Conservation (phyloP, 169 alveolate species). For the Eimeria maxima region DNA sequence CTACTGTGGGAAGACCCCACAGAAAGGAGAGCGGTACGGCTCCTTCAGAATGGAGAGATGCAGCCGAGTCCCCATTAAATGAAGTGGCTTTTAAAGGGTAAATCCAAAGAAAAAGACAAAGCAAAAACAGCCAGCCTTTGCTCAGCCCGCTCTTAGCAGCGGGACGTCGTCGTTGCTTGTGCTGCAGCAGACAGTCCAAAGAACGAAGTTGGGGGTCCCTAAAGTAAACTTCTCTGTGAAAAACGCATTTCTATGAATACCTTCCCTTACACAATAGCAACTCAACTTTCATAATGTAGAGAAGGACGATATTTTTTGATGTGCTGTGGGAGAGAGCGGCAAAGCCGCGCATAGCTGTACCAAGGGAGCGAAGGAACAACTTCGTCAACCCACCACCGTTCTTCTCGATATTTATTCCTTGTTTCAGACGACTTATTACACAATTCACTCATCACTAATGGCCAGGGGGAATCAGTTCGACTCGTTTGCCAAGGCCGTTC, state of each 20-base stretch:
- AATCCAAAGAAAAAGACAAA: background rate
- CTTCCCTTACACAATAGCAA: background rate
- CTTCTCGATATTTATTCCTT: background rate
- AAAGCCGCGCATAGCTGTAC: background rate
- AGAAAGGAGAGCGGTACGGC: background rate
- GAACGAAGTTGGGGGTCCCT: background rate
- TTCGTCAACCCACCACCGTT: background rate
- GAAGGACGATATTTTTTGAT: background rate
- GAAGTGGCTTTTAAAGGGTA: background rate
- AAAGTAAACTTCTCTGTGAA: background rate
- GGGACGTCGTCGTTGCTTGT: slow-evolving; percentile 13
- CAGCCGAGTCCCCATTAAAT: background rate
- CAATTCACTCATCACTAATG: background rate
- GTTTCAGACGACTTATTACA: too few relatives aligned
- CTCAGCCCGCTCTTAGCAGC: background rate
- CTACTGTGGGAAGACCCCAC: slow-evolving; percentile 40
- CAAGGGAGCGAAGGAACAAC: background rate
- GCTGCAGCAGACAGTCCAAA: background rate
- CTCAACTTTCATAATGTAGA: background rate
- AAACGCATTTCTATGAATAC: background rate
- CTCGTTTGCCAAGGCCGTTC: too few relatives aligned
- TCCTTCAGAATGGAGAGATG: background rate
- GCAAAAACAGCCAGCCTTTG: background rate
- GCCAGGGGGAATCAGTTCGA: background rate
- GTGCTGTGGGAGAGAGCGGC: background rate